Conservation (phyloP, 2,329 filamentous ascomycete genomes). For the Sporothrix inflata region DNA sequence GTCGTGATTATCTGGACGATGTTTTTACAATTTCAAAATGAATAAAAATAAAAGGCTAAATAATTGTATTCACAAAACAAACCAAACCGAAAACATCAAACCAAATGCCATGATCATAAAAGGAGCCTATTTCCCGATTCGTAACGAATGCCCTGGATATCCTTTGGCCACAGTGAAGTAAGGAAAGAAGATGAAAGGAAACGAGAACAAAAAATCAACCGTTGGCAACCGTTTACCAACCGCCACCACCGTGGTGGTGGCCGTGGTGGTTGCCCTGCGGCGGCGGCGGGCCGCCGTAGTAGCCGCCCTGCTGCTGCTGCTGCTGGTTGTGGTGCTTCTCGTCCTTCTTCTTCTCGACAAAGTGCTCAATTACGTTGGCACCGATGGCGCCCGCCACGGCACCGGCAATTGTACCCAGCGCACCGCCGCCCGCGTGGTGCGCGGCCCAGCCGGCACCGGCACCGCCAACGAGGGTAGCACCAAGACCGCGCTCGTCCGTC, state of each 20-base stretch:
- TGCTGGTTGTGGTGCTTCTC: slow-evolving; percentile 25
- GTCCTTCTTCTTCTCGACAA: slow-evolving; percentile 33
- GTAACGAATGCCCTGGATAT: slow-evolving; percentile 8
- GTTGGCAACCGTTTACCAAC: slow-evolving; percentile 14
- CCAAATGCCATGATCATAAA: slow-evolving; percentile 8
- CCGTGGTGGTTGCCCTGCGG: not conserved
- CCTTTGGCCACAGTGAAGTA: not conserved
- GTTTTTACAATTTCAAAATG: not conserved
- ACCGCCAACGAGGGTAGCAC: slow-evolving; percentile 56
- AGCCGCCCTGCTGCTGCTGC: slow-evolving; percentile 14
- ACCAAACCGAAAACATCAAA: not conserved
- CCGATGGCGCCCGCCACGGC: slow-evolving; percentile 58
- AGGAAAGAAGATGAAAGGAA: not conserved
- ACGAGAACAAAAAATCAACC: not conserved
- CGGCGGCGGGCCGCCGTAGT: not conserved
- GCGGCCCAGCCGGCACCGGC: slow-evolving; percentile 59
- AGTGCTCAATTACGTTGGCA: slow-evolving; percentile 55
- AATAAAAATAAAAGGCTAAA: not conserved
- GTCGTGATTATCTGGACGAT: too few relatives aligned
- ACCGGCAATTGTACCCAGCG: slow-evolving; percentile 55
- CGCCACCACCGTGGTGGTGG: slow-evolving; percentile 4
- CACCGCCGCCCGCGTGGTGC: slow-evolving; percentile 57
- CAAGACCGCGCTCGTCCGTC: slow-evolving; percentile 58
- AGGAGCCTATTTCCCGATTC: not conserved
- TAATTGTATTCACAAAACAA: not conserved